Conservation (phyloP, 495 filamentous ascomycete genomes). For the Talaromyces thailandensis region DNA sequence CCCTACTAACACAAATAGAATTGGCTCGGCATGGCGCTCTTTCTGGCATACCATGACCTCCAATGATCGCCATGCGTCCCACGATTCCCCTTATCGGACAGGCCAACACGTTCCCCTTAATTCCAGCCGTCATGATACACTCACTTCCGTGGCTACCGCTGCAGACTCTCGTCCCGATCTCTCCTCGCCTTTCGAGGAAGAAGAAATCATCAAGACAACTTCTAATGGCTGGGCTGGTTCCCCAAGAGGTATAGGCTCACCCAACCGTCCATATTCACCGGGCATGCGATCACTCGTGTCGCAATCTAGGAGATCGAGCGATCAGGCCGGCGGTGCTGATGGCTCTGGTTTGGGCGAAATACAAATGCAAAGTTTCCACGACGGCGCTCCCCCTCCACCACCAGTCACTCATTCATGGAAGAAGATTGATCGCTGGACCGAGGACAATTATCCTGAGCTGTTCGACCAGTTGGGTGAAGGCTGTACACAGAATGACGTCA, state of each 20-base stretch:
- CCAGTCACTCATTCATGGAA: slow-evolving; percentile 84
- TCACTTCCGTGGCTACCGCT: slow-evolving; percentile 71
- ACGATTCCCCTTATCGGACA: slow-evolving; percentile 79
- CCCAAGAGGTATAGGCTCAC: slow-evolving; percentile 46
- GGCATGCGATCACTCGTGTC: slow-evolving; percentile 72
- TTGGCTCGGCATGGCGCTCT: slow-evolving; percentile 58
- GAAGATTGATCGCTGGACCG: slow-evolving; percentile 88
- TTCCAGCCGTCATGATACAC: slow-evolving; percentile 57
- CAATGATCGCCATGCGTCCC: slow-evolving; percentile 66
- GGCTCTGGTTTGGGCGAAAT: slow-evolving; percentile 62
- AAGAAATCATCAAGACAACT: slow-evolving; percentile 39
- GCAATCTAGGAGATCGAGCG: slow-evolving; percentile 44
- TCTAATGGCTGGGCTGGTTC: slow-evolving; percentile 52
- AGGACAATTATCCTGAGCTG: slow-evolving; percentile 90
- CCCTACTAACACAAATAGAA: slow-evolving; percentile 25
- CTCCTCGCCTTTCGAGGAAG: slow-evolving; percentile 64
- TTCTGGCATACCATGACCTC: slow-evolving; percentile 97
- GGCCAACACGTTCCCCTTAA: slow-evolving; percentile 72
- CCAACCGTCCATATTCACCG: slow-evolving; percentile 69
- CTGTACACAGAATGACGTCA: slow-evolving; percentile 87
- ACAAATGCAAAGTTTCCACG: slow-evolving; percentile 91
- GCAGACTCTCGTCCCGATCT: slow-evolving; percentile 71
- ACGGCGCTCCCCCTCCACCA: slow-evolving; percentile 83
- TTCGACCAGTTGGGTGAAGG: slow-evolving; percentile 88
- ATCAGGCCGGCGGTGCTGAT: slow-evolving; percentile 53